Evolutionary conservation across 176 grass and related monocot species (phyloP).

Genomic region (Oryza australiensis): DNA sequence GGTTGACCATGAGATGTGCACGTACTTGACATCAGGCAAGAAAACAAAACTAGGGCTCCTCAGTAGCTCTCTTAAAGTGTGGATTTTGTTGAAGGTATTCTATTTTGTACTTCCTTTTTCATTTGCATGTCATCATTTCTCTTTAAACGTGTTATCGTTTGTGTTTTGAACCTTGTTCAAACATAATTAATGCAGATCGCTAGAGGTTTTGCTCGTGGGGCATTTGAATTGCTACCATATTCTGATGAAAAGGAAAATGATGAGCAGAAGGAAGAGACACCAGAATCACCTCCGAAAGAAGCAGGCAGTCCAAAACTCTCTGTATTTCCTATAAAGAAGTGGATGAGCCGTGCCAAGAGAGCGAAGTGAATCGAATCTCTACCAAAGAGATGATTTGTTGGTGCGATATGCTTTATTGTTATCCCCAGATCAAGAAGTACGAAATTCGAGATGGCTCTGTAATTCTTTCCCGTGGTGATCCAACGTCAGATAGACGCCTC

Average conservation of each 20-base stretch:
- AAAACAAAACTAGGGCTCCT: slow-evolving; percentile 76
- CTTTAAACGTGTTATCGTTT: not conserved
- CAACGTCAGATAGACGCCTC: not conserved
- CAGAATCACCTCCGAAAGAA: slow-evolving; percentile 34
- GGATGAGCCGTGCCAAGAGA: slow-evolving; percentile 70
- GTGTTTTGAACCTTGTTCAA: not conserved
- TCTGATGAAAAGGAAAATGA: slow-evolving; percentile 53
- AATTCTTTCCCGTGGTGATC: not conserved
- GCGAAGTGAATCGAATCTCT: slow-evolving; percentile 35
- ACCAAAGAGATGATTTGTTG: not conserved
- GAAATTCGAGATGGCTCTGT: not conserved
- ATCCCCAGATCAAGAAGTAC: not conserved
- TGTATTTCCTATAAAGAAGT: slow-evolving; percentile 81
- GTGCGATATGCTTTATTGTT: not conserved
- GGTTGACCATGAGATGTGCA: slow-evolving; percentile 83
- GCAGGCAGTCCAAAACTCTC: slow-evolving; percentile 51
- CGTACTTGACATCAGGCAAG: slow-evolving; percentile 82
- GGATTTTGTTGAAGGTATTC: slow-evolving; percentile 83
- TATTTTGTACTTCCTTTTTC: not conserved
- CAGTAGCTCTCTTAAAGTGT: slow-evolving; percentile 86
- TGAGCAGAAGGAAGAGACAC: slow-evolving; percentile 47
- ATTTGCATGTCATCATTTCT: slow-evolving; percentile 4
- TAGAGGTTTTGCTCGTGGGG: slow-evolving; percentile 57
- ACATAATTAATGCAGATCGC: slow-evolving; percentile 52
- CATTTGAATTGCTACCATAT: slow-evolving; percentile 77